These are phyloP conservation scores for Xylariomycetidae sp. DNA, from an alignment of 2,329 filamentous ascomycete species.

Conservation along the genomic window DNA sequence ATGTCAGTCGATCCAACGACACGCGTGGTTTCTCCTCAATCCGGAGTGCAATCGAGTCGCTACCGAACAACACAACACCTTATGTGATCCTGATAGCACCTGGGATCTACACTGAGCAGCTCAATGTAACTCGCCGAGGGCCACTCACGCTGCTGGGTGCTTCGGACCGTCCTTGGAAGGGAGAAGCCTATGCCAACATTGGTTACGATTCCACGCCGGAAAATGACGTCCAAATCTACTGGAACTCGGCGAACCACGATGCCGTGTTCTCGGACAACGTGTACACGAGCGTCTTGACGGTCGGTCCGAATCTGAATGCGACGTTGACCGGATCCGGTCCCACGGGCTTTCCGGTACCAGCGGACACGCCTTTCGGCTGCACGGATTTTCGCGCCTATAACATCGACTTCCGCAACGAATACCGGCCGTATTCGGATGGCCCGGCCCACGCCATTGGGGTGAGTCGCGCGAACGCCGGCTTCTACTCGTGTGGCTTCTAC, in stretches of 20 bases:
- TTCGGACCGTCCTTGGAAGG: slow-evolving; percentile 33
- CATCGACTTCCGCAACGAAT: slow-evolving; percentile 59
- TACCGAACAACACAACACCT: slow-evolving; percentile 34
- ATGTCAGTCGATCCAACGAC: slow-evolving; percentile 30
- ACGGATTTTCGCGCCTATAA: slow-evolving; percentile 61
- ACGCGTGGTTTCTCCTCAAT: slow-evolving; percentile 33
- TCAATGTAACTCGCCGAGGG: slow-evolving; percentile 57
- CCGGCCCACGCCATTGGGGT: slow-evolving; percentile 56
- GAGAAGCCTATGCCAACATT: slow-evolving; percentile 30
- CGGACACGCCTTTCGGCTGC: slow-evolving; percentile 57
- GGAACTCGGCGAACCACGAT: slow-evolving; percentile 48
- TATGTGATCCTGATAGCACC: slow-evolving; percentile 54
- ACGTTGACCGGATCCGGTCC: slow-evolving; percentile 56
- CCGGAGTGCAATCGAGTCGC: slow-evolving; percentile 34
- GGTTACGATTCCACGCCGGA: slow-evolving; percentile 31
- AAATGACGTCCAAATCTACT: slow-evolving; percentile 51
- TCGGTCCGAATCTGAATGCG: slow-evolving; percentile 58
- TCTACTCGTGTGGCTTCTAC: slow-evolving; percentile 61
- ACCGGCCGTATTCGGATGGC: slow-evolving; percentile 41
- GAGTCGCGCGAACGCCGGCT: slow-evolving; percentile 58
- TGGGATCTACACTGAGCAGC: slow-evolving; percentile 56
- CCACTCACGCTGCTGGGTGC: slow-evolving; percentile 58
- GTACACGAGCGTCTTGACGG: slow-evolving; percentile 54
- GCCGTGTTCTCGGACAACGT: slow-evolving; percentile 49
- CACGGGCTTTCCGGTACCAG: slow-evolving; percentile 54